Evolutionary conservation across 768 basidiomycete genomes (phyloP).

Genomic region (Hygrocybe punicea): DNA sequence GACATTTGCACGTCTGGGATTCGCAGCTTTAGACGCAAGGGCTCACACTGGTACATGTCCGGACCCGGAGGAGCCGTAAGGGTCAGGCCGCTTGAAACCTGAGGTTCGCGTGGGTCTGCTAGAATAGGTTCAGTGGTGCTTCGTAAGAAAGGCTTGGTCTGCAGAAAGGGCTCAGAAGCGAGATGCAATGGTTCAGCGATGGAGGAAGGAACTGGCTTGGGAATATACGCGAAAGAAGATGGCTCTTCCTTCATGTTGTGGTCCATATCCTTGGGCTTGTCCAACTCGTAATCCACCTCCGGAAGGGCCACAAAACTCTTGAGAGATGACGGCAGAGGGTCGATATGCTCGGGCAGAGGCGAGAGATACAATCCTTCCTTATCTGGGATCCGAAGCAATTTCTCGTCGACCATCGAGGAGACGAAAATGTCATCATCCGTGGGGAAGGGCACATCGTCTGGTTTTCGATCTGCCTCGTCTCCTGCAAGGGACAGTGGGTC

Average conservation of each 20-base stretch:
- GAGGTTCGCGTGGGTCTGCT: background rate
- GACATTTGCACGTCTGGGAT: background rate
- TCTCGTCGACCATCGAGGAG: slow-evolving; percentile 31
- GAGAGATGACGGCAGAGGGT: slow-evolving; percentile 28
- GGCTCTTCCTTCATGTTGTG: slow-evolving; percentile 7
- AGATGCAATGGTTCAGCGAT: background rate
- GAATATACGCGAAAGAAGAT: slow-evolving; percentile 6
- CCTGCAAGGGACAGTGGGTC: background rate
- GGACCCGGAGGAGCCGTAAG: slow-evolving; percentile 3
- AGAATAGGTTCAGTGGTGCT: background rate
- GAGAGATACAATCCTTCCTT: slow-evolving; percentile 36
- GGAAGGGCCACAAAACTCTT: slow-evolving; percentile 35
- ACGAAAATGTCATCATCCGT: slow-evolving; percentile 29
- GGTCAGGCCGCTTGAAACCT: slow-evolving; percentile 3
- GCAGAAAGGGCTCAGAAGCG: background rate
- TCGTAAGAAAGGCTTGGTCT: background rate
- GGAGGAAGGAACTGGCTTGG: background rate
- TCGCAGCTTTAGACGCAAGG: background rate
- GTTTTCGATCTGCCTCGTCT: background rate
- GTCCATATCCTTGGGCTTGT: slow-evolving; percentile 10
- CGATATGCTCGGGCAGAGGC: slow-evolving; percentile 43
- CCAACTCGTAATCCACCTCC: slow-evolving; percentile 31
- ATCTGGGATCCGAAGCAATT: slow-evolving; percentile 30
- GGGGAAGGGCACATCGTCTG: slow-evolving; percentile 3
- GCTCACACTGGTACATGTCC: background rate